Evolutionary conservation across 345 rosid genomes (phyloP), one percentile per base, ranked within the genome.

Genomic region (Pistacia integerrima): DNA sequence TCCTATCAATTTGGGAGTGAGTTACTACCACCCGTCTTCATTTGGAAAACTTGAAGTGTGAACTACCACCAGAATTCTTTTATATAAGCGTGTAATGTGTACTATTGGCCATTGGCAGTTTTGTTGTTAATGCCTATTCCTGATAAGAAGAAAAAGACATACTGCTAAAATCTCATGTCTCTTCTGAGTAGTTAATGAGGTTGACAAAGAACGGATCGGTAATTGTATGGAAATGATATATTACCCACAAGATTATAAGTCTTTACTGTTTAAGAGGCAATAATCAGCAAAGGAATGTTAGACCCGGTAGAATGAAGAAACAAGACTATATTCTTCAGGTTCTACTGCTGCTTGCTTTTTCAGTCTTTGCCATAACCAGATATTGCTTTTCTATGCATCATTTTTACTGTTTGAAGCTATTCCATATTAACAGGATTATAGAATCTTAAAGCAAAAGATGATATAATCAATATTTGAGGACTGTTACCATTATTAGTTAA

Each of bases 341-440:
- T 58, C 35, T 49, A 62, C 57, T 72, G 54, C 38, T 3, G 25
- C 55, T 59, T 44, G 38, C 55, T 58, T 70, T 54, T 68, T 58
- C 20, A n/a, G 52, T 4, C 1, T 18, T 70, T 41, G 36, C 22
- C 38, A 22, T 44, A 58, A 12, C 10, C 41, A 57, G 14, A 38
- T 70, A n/a, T 46, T 3, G 4, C 33, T 22, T 71, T 12, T 11
- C 8, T 11, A 20, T 58, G 18, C 36, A 57, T 4, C 6, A 2
- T 69, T 38, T 35, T 52, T 28, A 35, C 17, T 60, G 64, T 11
- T 52, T 61, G 38, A 61, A 61, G 33, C 38, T 61, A 25, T 61
- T 28, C 64, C 64, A 28, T 35, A 2, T 16, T 6, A 52, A 3
- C 56, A 35, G 67, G n/a, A 63, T 4, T 63, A 63, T 8, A 16